phyloP scores from a whole-genome alignment of 495 filamentous ascomycete genomes.

The Aeminium ludgeri region DNA sequence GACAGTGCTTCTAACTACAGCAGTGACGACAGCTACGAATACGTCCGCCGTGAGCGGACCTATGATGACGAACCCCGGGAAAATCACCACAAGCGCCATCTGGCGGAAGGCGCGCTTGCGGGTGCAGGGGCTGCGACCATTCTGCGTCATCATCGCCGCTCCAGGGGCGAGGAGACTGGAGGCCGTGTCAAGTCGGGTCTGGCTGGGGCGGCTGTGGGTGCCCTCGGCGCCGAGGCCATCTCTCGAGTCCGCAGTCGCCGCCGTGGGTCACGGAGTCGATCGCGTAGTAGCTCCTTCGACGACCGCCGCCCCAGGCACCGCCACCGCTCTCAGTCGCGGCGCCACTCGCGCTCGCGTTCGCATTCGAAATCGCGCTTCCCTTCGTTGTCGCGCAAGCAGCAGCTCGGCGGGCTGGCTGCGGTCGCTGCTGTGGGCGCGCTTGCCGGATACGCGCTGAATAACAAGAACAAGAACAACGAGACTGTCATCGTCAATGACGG shows the following conservation, averaged over 20 bases:
- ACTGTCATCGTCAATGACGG: conserved; percentile 34
- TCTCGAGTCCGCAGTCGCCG: conserved; percentile 43
- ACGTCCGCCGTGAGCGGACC: conserved; percentile 10
- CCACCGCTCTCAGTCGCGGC: conserved; percentile 6
- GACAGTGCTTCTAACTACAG: conserved; percentile 42
- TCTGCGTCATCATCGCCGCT: conserved; percentile 48
- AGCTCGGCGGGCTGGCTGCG: conserved; percentile 56
- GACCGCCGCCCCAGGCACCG: conserved; percentile 5
- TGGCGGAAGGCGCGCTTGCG: conserved; percentile 74
- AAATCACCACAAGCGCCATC: conserved; percentile 54
- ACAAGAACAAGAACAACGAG: conserved; percentile 44
- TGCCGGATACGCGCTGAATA: conserved; percentile 53
- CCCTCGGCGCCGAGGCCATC: conserved; percentile 60
- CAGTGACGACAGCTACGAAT: conserved; percentile 21
- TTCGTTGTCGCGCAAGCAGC: conserved; percentile 28
- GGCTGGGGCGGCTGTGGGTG: conserved; percentile 67
- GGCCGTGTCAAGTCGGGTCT: conserved; percentile 56
- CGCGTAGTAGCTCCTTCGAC: conserved; percentile 11
- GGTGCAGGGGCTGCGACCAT: conserved; percentile 63
- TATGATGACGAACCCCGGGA: conserved; percentile 18
- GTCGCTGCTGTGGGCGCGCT: conserved; percentile 71
- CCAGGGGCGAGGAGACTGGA: conserved; percentile 38
- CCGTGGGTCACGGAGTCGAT: conserved; percentile 17
- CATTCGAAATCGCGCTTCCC: conserved; percentile 33
- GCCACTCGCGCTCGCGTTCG: conserved; percentile 37